These are phyloP conservation scores for Daldinia eschscholtzii DNA, from an alignment of 2,329 filamentous ascomycete genomes.

Conservation along the genomic window DNA sequence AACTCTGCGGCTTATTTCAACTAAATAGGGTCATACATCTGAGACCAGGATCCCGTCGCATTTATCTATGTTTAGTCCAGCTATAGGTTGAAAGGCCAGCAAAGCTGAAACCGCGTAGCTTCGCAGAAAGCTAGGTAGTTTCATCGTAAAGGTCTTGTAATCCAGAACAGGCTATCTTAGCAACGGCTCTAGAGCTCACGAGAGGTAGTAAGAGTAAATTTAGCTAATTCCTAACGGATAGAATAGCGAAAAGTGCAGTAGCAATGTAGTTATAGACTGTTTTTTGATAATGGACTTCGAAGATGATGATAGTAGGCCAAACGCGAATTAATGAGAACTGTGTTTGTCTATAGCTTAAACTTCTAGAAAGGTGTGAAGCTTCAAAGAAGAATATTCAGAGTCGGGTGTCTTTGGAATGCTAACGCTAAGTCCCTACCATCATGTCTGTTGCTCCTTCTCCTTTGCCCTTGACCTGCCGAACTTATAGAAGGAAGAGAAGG, in stretches of 20 bases:
- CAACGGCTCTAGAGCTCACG: neutral
- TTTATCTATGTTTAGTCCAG: conserved; percentile 9
- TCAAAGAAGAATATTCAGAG: neutral
- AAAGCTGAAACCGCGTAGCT: neutral
- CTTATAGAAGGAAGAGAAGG: neutral
- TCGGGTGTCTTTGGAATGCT: neutral
- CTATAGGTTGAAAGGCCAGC: conserved; percentile 7
- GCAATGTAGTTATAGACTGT: conserved; percentile 14
- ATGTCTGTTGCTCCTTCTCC: neutral
- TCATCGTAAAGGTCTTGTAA: conserved; percentile 20
- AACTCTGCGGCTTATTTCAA: conserved; percentile 2
- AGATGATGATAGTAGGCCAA: conserved; percentile 15
- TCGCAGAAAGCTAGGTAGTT: neutral
- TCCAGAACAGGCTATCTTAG: too few relatives aligned
- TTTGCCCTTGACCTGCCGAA: neutral
- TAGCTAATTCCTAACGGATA: neutral
- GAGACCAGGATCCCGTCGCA: conserved; percentile 26
- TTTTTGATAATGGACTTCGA: conserved; percentile 20
- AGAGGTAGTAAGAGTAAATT: neutral
- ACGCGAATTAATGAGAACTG: conserved; percentile 8
- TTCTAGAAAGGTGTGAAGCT: neutral
- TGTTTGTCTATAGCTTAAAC: neutral
- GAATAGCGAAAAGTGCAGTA: neutral
- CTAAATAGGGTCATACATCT: conserved; percentile 15
- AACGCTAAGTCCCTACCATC: neutral